Conservation (phyloP, 2,329 filamentous ascomycete species). For the Stagonosporopsis chrysanthemi region DNA sequence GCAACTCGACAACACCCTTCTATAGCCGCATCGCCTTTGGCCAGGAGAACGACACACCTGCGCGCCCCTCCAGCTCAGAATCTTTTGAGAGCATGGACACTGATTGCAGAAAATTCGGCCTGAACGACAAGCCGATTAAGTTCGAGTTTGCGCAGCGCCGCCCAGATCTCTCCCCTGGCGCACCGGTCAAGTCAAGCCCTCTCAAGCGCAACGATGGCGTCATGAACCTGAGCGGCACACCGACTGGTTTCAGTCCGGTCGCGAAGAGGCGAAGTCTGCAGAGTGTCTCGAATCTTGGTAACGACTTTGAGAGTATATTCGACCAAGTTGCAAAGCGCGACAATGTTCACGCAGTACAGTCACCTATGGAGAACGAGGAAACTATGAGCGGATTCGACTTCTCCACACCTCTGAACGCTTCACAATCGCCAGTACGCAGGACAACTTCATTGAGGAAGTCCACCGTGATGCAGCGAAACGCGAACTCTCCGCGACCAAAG, state of each 20-base stretch:
- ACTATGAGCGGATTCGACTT: conserved; percentile 44
- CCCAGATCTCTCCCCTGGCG: conserved; percentile 38
- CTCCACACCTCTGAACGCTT: conserved; percentile 44
- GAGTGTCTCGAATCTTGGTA: conserved; percentile 67
- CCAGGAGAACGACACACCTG: conserved; percentile 53
- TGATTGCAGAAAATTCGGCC: conserved; percentile 51
- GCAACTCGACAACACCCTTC: conserved; percentile 69
- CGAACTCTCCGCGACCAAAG: conserved; percentile 49
- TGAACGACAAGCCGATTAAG: conserved; percentile 56
- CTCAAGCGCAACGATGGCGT: conserved; percentile 90
- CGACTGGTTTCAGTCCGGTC: conserved; percentile 79
- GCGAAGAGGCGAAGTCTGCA: conserved; percentile 91
- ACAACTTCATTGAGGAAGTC: conserved; percentile 83
- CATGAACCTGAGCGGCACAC: conserved; percentile 81
- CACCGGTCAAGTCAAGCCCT: conserved; percentile 74
- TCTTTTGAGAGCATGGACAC: conserved; percentile 36
- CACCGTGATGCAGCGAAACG: conserved; percentile 82
- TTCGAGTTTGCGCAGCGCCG: conserved; percentile 53
- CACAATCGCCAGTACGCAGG: conserved; percentile 45
- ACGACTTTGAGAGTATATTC: conserved; percentile 76
- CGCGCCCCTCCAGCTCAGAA: conserved; percentile 41
- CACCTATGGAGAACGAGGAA: conserved; percentile 34
- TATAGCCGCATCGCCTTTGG: conserved; percentile 57
- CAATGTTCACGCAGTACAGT: conserved; percentile 12
- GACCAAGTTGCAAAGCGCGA: conserved; percentile 57